These are phyloP conservation scores for Neurospora sp. DNA, from an alignment of 495 filamentous ascomycete species.

Conservation along the genomic window DNA sequence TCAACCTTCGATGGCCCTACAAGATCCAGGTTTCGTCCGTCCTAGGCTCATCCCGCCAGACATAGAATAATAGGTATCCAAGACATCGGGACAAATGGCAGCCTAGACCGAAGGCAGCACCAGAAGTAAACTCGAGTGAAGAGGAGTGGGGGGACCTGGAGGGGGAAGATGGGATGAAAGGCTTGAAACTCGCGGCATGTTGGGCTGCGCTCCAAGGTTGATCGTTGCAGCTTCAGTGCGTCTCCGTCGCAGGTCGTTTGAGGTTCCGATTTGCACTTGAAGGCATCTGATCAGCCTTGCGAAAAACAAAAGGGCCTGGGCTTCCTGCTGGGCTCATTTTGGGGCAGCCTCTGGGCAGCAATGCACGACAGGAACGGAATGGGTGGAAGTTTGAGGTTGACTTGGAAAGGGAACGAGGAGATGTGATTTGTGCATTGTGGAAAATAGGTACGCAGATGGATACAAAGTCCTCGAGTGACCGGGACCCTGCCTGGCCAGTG, in stretches of 20 bases:
- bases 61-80: not conserved
- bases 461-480: not conserved
- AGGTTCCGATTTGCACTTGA: not conserved
- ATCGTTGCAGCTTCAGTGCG: not conserved
- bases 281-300: not conserved
- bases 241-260: not conserved
- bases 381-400: not conserved
- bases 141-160: not conserved
- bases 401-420: too few species aligned
- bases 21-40: not conserved
- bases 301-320: not conserved
- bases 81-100: not conserved
- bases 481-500: not conserved
- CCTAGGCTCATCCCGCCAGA: not conserved
- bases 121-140: not conserved
- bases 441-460: not conserved
- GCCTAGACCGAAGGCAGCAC: not conserved
- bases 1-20: not conserved
- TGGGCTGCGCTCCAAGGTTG: not conserved
- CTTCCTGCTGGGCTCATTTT: not conserved
- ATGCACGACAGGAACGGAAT: not conserved
- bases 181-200: not conserved
- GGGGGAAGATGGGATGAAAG: not conserved
- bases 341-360: not conserved
- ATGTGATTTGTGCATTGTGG: not conserved